Evolutionary conservation across 441 rosid genomes (phyloP), one percentile per base, ranked within the genome.

Genomic region (Isatis lusitanica): DNA sequence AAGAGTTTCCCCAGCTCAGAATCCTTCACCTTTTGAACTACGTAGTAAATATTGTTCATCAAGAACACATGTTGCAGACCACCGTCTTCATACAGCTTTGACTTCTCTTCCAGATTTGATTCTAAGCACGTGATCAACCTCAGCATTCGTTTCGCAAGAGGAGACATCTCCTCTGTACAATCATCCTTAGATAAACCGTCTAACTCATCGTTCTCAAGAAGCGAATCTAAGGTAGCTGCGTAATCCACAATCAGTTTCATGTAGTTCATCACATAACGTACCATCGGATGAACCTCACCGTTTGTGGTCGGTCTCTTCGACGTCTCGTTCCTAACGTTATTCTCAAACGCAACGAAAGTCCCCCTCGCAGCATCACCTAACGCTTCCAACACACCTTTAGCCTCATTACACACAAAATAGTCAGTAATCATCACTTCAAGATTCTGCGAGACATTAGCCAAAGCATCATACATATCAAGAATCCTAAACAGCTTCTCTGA

Each of bases 211-310:
- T 77, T 73, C 66, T 83, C 88, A 68, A 91, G 63, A 66, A 95
- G 90, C 6, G 73, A 84, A 76, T 90, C 85, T 67, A 95, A 57
- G 26, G 98, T 85, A 5, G 53, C 82, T 0, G 92, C 87, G 48
- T 91, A 95, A 82, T 91, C 97, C 57, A 90, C 99, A 66, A 93
- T 84, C 80, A 95, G 56, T 74, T 88, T 91, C 76, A 95, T 78
- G 76, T 95, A 95, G 80, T 93, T 95, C 98, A 95, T 85, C 74
- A 95, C 95, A 64, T 93, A 95, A 0, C 98, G 93, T 2, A 97
- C 87, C 76, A 93, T 88, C 0, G 98, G 99, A 82, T 94, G 99
- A 77, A 95, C 94, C 83, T 93, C 99, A 33, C 98, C 97, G 13
- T 84, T 81, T 55, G 75, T 87, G 77, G 91, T 89, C 8, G 98